These are phyloP conservation scores for Violaceomyces palustris DNA, from an alignment of 1,284 basidiomycete genomes.

Conservation along the genomic window DNA sequence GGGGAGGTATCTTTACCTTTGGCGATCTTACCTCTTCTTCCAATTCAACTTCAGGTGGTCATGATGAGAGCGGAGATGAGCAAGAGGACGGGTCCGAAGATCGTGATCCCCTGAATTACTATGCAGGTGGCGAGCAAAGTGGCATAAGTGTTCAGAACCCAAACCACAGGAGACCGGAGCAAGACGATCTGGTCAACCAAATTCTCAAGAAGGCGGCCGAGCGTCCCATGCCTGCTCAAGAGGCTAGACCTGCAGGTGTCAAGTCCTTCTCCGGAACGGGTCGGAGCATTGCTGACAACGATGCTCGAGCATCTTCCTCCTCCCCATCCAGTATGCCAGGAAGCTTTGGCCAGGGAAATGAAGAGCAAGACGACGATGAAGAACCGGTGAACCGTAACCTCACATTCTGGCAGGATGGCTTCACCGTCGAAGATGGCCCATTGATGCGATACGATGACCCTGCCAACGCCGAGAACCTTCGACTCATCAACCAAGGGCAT, in stretches of 20 bases:
- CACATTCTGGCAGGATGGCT: constrained; percentile 92
- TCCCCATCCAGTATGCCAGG: constrained; percentile 24
- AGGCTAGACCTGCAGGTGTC: constrained; percentile 5
- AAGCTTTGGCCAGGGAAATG: constrained; percentile 35
- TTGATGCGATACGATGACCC: constrained; percentile 81
- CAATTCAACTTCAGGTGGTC: constrained; percentile 4
- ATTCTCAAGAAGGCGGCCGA: constrained; percentile 71
- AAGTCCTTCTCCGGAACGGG: constrained; percentile 1
- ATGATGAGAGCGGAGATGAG: constrained; percentile 24
- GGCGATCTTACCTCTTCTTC: constrained; percentile 44
- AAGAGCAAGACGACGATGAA: constrained; percentile 58
- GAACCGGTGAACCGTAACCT: constrained; percentile 65
- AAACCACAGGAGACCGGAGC: constrained; percentile 56
- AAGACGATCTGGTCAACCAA: constrained; percentile 69
- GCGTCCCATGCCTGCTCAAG: constrained; percentile 55
- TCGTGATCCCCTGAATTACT: constrained; percentile 47
- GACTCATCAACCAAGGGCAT: constrained; percentile 75
- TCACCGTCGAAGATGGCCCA: constrained; percentile 84
- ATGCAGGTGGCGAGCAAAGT: constrained; percentile 58
- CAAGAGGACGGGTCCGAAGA: constrained; percentile 39
- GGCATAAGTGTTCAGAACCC: constrained; percentile 88
- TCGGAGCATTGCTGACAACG: background rate
- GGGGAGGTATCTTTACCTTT: constrained; percentile 52
- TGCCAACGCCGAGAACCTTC: constrained; percentile 66
- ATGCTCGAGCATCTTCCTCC: constrained; percentile 2